phyloP scores from a whole-genome alignment of 208 protist species.

The Plasmodiophora brassicae region DNA sequence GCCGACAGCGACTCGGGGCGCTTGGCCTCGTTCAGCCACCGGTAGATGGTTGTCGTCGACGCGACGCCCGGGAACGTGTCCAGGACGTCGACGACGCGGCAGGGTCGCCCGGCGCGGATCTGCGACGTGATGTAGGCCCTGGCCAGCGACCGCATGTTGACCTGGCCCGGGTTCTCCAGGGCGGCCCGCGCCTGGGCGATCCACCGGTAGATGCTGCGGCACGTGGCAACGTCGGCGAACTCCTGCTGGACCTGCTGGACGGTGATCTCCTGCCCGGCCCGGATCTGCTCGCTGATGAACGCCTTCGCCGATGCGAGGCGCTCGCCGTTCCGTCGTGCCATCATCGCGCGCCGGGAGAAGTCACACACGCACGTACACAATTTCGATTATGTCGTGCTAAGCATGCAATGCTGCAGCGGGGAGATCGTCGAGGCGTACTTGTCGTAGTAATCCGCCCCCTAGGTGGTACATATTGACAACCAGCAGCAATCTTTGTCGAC shows the following conservation, averaged over 20 bases:
- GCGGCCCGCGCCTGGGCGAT: not conserved
- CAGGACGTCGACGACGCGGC: conserved; percentile 22
- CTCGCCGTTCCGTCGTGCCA: not conserved
- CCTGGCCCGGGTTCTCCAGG: not conserved
- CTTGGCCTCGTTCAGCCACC: not conserved
- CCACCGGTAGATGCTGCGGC: conserved; percentile 1
- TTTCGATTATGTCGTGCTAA: too few relatives aligned
- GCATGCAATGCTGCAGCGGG: too few relatives aligned
- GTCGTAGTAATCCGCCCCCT: too few relatives aligned
- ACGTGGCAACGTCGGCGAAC: conserved; percentile 30
- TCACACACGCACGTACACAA: too few relatives aligned
- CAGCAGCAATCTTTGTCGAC: too few relatives aligned
- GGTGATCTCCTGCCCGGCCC: conserved; percentile 13
- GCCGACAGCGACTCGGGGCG: not conserved
- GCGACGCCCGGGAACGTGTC: not conserved
- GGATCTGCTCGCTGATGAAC: not conserved
- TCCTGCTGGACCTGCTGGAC: conserved; percentile 29
- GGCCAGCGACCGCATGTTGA: not conserved
- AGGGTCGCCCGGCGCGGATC: not conserved
- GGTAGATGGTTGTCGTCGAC: conserved; percentile 4
- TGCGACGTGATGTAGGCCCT: not conserved
- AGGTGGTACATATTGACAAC: too few relatives aligned
- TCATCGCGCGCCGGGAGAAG: not conserved
- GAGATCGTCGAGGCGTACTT: too few relatives aligned
- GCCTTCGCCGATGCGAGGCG: conserved; percentile 8